These are phyloP conservation scores for Datisca glomerata DNA, from an alignment of 306 rosid genomes.

Conservation along the genomic window DNA sequence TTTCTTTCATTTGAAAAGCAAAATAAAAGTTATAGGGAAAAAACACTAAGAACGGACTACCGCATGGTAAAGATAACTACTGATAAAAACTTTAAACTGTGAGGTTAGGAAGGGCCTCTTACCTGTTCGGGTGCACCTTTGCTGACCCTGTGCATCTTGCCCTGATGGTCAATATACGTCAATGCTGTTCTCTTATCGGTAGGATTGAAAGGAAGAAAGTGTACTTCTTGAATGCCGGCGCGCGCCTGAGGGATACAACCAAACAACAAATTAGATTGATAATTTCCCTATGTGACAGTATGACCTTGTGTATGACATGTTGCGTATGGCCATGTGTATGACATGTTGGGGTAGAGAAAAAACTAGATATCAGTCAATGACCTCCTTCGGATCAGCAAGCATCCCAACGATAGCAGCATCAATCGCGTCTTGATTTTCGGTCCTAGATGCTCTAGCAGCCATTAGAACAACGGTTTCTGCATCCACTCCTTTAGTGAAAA, in stretches of 20 bases:
- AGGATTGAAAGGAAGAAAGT: conserved; percentile 96
- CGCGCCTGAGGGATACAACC: conserved; percentile 56
- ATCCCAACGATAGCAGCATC: conserved; percentile 92
- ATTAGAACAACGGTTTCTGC: conserved; percentile 78
- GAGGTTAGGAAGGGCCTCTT: conserved; percentile 12
- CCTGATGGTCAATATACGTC: conserved; percentile 71
- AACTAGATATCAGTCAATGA: conserved; percentile 5
- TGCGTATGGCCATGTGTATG: background rate
- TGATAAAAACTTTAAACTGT: too few species aligned
- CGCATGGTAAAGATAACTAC: too few species aligned
- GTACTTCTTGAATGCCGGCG: conserved; percentile 84
- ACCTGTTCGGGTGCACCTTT: conserved; percentile 99
- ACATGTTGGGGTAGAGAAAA: background rate
- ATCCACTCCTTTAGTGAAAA: conserved; percentile 89
- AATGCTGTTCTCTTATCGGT: conserved; percentile 96
- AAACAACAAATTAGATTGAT: background rate
- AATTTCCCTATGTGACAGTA: background rate
- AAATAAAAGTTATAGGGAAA: background rate
- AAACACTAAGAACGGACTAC: background rate
- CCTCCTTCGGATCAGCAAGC: conserved; percentile 99
- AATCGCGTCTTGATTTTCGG: conserved; percentile 95
- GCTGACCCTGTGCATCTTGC: conserved; percentile 94
- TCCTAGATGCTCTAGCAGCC: conserved; percentile 96
- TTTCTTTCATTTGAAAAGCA: background rate
- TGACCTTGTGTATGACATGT: background rate